Evolutionary conservation across 2,329 filamentous ascomycete genomes (phyloP), one percentile per base, ranked within the genome.

Genomic region (Atkinsonella texensis): DNA sequence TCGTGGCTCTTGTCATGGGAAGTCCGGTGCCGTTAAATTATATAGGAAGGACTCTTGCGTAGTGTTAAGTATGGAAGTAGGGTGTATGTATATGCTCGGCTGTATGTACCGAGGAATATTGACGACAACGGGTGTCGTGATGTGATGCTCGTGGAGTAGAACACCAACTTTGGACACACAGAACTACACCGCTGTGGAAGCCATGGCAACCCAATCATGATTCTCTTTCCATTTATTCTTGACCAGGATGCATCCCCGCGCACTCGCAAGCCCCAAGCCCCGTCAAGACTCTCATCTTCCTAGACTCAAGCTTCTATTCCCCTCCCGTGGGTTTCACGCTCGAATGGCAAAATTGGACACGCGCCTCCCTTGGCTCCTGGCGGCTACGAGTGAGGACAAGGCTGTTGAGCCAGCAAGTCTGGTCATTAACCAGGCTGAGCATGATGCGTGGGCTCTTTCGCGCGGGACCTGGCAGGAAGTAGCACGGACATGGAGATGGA

Each of bases 371-470:
- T 68, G 85, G 0, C 68, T 85, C 1, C 72, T 85, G 12, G 74
- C 81, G 0, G 76, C 80, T 33, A 76, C 81, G 53, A 85, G 85
- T 59, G 82, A 81, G 3, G 82, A 85, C 60, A 84, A 84, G 65
- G 73, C 74, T 10, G 75, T 82, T 6, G 80, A 79, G 54, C 84
- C 87, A 0, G 85, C 84, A 0, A 69, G 75, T 2, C 87, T 89
- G 57, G 77, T 78, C 42, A n/a, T n/a, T n/a, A n/a, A 73, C 85
- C 50, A 72, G 87, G 5, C 68, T 91, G 32, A 74, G 75, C 6
- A 81, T 91, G 74, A 89, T 91, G 84, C 75, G 79, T 20, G 66
- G 78, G 0, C n/a, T n/a, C n/a, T n/a, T 83, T 90, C 57, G 84
- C 81, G 2, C 63, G 69, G 47, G 83, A 85, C 1, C 58, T 80